Evolutionary conservation across 768 basidiomycete genomes (phyloP).

Genomic region (Boletus bicolor): DNA sequence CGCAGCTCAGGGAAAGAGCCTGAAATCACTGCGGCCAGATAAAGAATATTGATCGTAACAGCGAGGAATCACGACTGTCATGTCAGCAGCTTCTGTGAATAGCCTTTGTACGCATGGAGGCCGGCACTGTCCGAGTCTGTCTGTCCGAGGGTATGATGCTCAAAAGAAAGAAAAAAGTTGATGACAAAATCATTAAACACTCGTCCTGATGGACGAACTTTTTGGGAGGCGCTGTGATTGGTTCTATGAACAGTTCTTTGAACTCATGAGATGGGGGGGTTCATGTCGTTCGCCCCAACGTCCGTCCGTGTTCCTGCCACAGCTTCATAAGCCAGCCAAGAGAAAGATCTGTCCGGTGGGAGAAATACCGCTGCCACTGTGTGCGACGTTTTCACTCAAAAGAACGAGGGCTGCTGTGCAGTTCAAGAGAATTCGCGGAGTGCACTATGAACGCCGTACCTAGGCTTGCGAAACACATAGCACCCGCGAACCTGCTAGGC

Average conservation of each 20-base stretch:
- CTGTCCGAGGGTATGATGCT: conserved; percentile 2
- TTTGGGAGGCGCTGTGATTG: neutral
- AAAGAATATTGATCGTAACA: neutral
- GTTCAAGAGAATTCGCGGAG: neutral
- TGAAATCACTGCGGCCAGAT: conserved; percentile 1
- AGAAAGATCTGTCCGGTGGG: neutral
- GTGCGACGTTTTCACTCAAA: neutral
- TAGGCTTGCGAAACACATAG: neutral
- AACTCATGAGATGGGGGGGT: neutral
- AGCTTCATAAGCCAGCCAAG: neutral
- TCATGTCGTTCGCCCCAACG: neutral
- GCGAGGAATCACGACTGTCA: neutral
- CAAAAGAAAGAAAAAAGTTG: too few species aligned
- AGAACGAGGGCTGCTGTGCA: neutral
- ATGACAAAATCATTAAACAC: neutral
- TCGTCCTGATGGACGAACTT: neutral
- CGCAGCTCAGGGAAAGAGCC: neutral
- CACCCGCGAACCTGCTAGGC: conserved; percentile 1
- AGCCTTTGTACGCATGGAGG: neutral
- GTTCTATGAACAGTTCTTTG: neutral
- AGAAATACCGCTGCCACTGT: neutral
- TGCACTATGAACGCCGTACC: neutral
- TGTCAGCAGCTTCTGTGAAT: neutral
- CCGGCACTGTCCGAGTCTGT: neutral
- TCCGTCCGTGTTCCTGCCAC: neutral